A percentile compares a stretch with the other conserved stretches of the same genome.
phyloP scores from a whole-genome alignment of 176 grass and related monocot genomes.

The Rhynchospora tenuis region DNA sequence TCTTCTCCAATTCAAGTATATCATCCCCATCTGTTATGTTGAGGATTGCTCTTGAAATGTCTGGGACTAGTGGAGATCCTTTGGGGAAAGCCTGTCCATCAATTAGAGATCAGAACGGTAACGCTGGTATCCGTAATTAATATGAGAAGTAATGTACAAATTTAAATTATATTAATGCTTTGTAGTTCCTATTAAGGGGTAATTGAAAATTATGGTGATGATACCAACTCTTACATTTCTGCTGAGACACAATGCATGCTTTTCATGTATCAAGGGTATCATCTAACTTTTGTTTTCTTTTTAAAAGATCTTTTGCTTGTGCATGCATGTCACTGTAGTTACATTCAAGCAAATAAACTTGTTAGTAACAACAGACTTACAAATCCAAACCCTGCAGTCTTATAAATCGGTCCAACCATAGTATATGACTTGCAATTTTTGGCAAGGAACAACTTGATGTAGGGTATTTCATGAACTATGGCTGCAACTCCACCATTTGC shows the following conservation, averaged over 20 bases:
- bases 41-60: slow-evolving; percentile 65
- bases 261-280: too few species aligned
- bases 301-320: too few species aligned
- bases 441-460: slow-evolving; percentile 48
- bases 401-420: slow-evolving; percentile 41
- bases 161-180: too few species aligned
- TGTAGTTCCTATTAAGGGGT: too few species aligned
- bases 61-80: slow-evolving; percentile 54
- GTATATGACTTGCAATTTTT: slow-evolving; percentile 35
- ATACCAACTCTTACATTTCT: too few species aligned
- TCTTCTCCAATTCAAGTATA: slow-evolving; percentile 45
- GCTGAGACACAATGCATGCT: too few species aligned
- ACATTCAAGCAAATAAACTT: background rate
- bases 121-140: too few species aligned
- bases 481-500: slow-evolving; percentile 44
- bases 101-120: background rate
- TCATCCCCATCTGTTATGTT: slow-evolving; percentile 46
- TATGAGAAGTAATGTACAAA: too few species aligned
- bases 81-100: slow-evolving; percentile 40
- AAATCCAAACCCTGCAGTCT: slow-evolving; percentile 43
- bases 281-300: too few species aligned
- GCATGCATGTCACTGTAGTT: too few species aligned
- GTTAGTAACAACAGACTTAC: slow-evolving; percentile 26
- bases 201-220: too few species aligned
- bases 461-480: slow-evolving; percentile 41